Evolutionary conservation across 805 yeast species (phyloP).

Genomic region (Wickerhamiella kurtzmanii): DNA sequence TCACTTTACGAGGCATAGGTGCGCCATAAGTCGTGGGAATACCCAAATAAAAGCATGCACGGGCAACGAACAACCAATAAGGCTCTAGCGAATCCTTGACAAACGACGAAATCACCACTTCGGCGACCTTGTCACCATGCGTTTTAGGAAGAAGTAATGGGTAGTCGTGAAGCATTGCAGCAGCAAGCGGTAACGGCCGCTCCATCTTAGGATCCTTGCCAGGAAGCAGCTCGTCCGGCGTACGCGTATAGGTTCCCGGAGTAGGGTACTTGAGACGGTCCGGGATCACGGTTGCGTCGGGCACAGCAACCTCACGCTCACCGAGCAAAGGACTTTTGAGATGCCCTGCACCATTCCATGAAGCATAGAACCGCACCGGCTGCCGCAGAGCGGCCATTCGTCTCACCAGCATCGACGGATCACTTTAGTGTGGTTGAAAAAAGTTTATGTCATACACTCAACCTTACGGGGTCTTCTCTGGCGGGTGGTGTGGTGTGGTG

Average conservation of each 20-base stretch:
- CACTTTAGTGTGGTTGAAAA: neutral
- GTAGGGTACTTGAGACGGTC: neutral
- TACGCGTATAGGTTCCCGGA: slow-evolving; percentile 15
- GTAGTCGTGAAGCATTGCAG: neutral
- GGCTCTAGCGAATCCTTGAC: slow-evolving; percentile 51
- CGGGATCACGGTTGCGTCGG: neutral
- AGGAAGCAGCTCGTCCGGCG: slow-evolving; percentile 7
- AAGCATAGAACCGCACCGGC: neutral
- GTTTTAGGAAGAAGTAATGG: slow-evolving; percentile 58
- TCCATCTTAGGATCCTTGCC: neutral
- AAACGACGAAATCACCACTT: slow-evolving; percentile 50
- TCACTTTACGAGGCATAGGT: slow-evolving; percentile 54
- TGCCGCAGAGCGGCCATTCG: neutral
- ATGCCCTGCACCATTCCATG: neutral
- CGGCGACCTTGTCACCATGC: slow-evolving; percentile 69
- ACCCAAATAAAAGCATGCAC: slow-evolving; percentile 83
- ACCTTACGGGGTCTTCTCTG: too few relatives aligned
- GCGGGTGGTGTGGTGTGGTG: neutral
- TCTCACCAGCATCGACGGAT: neutral
- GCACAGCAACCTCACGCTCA: neutral
- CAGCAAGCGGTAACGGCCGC: neutral
- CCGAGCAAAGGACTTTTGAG: neutral
- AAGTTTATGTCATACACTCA: neutral
- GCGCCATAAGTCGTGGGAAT: slow-evolving; percentile 71
- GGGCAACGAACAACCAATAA: slow-evolving; percentile 69